Evolutionary conservation across 345 rosid genomes (phyloP).

Genomic region (Xanthoceras sorbifolium): DNA sequence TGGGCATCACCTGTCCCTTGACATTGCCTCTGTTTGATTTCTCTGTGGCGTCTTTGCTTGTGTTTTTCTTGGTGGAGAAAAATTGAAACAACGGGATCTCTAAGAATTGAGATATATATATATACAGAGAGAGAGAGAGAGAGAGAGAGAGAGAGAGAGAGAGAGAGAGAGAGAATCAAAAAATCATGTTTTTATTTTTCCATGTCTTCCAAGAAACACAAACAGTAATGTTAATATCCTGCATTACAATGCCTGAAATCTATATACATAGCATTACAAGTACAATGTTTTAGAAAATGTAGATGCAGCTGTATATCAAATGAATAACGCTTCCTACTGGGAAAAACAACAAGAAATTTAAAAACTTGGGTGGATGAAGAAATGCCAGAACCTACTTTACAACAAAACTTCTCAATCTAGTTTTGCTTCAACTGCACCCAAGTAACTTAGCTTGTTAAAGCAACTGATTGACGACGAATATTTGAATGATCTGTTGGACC

Average conservation of each 20-base stretch:
- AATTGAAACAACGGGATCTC: slow-evolving; percentile 22
- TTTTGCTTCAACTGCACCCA: background rate
- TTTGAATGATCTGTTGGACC: background rate
- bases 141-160: too few species aligned
- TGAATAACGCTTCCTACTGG: background rate
- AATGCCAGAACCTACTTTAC: background rate
- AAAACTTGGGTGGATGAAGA: background rate
- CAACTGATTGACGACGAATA: background rate
- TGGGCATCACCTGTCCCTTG: slow-evolving; percentile 39
- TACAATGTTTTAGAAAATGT: too few species aligned
- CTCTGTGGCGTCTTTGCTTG: slow-evolving; percentile 30
- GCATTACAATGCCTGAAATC: too few species aligned
- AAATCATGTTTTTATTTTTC: too few species aligned
- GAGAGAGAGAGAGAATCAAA: too few species aligned
- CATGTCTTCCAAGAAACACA: too few species aligned
- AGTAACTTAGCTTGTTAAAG: background rate
- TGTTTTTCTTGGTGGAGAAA: slow-evolving; percentile 37
- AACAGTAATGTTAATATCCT: too few species aligned
- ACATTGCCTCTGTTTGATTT: slow-evolving; percentile 38
- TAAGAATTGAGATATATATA: slow-evolving; percentile 2
- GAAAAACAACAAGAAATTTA: too few species aligned
- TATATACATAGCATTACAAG: background rate
- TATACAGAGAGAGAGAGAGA: too few species aligned
- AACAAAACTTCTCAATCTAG: background rate
- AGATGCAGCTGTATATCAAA: too few species aligned